Base-by-base conservation (phyloP, 192 early-diverging fungal genomes). In the Thamnidium elegans region DNA sequence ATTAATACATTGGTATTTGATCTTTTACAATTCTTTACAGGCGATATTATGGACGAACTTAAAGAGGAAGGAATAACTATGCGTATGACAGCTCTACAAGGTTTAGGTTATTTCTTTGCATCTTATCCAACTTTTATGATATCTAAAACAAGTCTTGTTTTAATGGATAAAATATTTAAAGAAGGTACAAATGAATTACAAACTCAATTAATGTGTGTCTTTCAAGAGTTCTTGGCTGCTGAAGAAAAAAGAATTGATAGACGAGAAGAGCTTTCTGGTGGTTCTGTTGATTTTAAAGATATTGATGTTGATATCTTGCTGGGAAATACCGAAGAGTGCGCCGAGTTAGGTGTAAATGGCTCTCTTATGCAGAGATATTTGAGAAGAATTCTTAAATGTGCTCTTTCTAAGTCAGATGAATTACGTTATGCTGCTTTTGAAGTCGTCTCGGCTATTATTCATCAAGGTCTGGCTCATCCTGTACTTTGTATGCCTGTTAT, bases 301-400 rank as follows among this genome's bases (percentile, higher is more conserved):
- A 78, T 94, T 17, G 90, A 95, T 69, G 77, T 93, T 13, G 80
- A 84, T 32, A 82, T 88, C 21, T 70, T 96, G 30, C 80, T 95
- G 6, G 94, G 94, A 20, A 91, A 91, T 65, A 87, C 90, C 1
- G 86, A 87, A 32, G 89, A 90, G 51, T 86, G 92, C 79, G 86
- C 86, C 19, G 93, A 93, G 62, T 85, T 88, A 6, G 93, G 84
- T n/a, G 87, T 97, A n/a, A 91, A 89, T 42, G 84, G 86, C 21
- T 86, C 93, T 50, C 72, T 98, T 39, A 95, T 97, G 89, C 93
- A 98, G 69, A 85, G 82, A 7, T 96, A 93, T 63, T 75, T 98
- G 19, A 79, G 82, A 11, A 72, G 80, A 7, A 87, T 98, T 10
- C 74, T 97, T 14, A 76, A 81, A n/a, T 88, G 88, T 42, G 83